Evolutionary conservation across 176 grass and related monocot genomes (phyloP), one percentile per base, ranked within the genome.

Genomic region (Aegilops sharonensis): DNA sequence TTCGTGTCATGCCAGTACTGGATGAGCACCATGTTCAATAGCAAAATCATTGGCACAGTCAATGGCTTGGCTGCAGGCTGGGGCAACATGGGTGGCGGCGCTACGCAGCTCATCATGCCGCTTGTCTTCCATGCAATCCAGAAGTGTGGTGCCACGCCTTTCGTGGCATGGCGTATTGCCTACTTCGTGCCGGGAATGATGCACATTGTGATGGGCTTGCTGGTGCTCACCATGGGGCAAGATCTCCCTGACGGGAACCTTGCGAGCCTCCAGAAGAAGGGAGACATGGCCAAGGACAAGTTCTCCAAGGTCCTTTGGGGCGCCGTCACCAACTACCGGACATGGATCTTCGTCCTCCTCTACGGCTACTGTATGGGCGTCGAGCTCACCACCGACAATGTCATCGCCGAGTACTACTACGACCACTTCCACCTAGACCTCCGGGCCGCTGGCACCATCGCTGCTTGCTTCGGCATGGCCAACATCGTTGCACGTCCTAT

Each of bases 21-120:
- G 90, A 97, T 91, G 88, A 94, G 92, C 81, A 97, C 92, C 9
- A 97, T 97, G 95, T 97, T 97, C 84, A 97, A 89, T 17, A 88
- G 88, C 68, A 89, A 91, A 90, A 97, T 97, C 84, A 89, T 97
- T 6, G 95, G 90, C 10, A 72, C 68, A 0, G 68, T 72, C 10
- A 72, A 72, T 0, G 36, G 68, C 0, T 1, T 72, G 0, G 68
- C 68, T 0, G 68, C 36, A 0, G 21, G 6, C 0, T 47, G 67
- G 34, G 67, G 67, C 8, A 70, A 70, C 67, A 70, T 37, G 32
- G 32, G 67, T 9, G 31, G 67, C 0, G 67, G 67, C 0, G 67
- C 32, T 4, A 70, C 32, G 0, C 67, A 70, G 31, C 31, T 70
- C 67, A 70, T 70, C 67, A 70, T 70, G 67, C 67, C 67, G 0